Conservation (phyloP, 805 yeast species). For the Candida golubevii region DNA sequence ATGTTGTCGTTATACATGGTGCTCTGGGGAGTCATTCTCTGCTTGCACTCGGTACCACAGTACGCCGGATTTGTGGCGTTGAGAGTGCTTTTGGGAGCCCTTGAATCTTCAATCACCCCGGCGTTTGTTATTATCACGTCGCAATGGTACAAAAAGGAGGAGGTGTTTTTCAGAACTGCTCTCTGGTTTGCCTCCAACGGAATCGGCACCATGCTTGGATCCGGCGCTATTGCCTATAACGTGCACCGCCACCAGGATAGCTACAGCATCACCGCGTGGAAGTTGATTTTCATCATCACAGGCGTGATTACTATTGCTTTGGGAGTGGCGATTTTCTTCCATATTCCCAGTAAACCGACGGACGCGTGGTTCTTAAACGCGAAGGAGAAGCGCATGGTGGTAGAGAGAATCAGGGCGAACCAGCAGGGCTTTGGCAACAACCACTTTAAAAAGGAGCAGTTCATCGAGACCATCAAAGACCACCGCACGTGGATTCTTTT, state of each 20-base stretch:
- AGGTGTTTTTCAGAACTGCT: slow-evolving; percentile 30
- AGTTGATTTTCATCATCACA: slow-evolving; percentile 27
- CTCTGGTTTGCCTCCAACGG: slow-evolving; percentile 35
- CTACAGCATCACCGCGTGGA: slow-evolving; percentile 41
- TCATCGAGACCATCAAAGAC: slow-evolving; percentile 33
- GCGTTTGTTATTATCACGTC: slow-evolving; percentile 39
- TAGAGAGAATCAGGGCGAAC: slow-evolving; percentile 20
- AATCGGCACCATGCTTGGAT: slow-evolving; percentile 21
- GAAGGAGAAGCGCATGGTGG: slow-evolving; percentile 19
- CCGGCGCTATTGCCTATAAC: slow-evolving; percentile 52
- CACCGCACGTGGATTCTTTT: slow-evolving; percentile 29
- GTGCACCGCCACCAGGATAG: slow-evolving; percentile 35
- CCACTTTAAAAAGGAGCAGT: slow-evolving; percentile 34
- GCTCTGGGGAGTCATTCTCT: slow-evolving; percentile 11
- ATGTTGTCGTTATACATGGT: slow-evolving; percentile 6
- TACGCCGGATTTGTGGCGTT: slow-evolving; percentile 11
- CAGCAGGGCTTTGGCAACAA: slow-evolving; percentile 43
- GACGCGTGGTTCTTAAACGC: slow-evolving; percentile 34
- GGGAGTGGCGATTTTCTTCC: slow-evolving; percentile 24
- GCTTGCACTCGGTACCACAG: slow-evolving; percentile 8
- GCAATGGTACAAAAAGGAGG: slow-evolving; percentile 49
- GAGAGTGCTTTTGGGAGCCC: slow-evolving; percentile 10
- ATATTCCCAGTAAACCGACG: slow-evolving; percentile 29
- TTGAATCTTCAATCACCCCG: slow-evolving; percentile 10
- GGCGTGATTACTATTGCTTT: slow-evolving; percentile 27